These are phyloP conservation scores for Trametes cingulata DNA, from an alignment of 768 basidiomycete genomes.

Conservation along the genomic window DNA sequence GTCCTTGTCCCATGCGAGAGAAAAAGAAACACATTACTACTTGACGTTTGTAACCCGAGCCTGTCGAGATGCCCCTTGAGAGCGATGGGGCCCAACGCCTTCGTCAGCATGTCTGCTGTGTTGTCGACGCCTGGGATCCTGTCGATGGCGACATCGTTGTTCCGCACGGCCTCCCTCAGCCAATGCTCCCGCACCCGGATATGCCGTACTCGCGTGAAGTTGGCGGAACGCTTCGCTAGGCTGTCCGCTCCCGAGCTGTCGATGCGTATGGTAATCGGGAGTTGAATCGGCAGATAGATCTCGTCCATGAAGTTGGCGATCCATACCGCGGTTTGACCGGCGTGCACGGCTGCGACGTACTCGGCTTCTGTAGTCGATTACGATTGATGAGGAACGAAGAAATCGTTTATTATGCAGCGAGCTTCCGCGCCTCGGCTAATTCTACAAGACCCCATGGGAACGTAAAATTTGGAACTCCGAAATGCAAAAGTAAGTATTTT, in stretches of 20 bases:
- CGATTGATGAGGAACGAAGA: no score
- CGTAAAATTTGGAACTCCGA: no score
- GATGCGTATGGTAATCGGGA: not conserved
- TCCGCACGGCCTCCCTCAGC: not conserved
- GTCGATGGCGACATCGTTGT: not conserved
- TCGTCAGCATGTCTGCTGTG: not conserved
- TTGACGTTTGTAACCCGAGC: not conserved
- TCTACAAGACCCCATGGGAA: no score
- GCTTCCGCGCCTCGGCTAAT: no score
- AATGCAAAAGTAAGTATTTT: no score
- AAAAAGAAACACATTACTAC: no score
- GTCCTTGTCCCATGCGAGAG: no score
- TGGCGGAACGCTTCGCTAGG: not conserved
- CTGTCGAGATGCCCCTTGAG: not conserved
- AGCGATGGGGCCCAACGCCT: not conserved
- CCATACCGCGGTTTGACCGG: not conserved
- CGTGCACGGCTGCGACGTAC: conserved; percentile 4
- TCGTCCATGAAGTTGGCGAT: not conserved
- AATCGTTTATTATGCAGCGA: no score
- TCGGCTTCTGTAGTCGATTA: no score
- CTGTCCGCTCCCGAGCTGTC: conserved; percentile 1
- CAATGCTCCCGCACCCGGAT: not conserved
- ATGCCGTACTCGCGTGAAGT: not conserved
- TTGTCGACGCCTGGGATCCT: not conserved
- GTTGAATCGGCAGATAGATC: not conserved